Percentiles rank a stretch among this genome's conserved stretches.
Conservation (phyloP, 2,329 filamentous ascomycete genomes). For the Didymella glomerata region DNA sequence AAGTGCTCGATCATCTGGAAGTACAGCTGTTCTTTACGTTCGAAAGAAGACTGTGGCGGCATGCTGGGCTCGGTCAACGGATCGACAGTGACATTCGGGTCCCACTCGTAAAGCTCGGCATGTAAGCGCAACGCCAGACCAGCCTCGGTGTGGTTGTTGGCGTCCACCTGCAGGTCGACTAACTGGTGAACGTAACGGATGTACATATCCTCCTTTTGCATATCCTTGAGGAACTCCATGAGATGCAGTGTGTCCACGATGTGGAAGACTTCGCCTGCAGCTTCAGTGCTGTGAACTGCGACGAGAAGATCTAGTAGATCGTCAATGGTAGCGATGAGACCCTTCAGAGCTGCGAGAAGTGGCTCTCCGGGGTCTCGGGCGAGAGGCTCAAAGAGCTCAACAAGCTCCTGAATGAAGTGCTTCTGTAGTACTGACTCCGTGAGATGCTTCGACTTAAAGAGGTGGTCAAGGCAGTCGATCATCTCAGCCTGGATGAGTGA, state of each 20-base stretch:
- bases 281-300: slow-evolving; percentile 82
- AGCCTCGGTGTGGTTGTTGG: slow-evolving; percentile 84
- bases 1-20: slow-evolving; percentile 95
- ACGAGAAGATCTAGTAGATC: slow-evolving; percentile 91
- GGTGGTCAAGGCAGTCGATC: slow-evolving; percentile 88
- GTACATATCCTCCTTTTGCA: slow-evolving; percentile 97
- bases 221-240: slow-evolving; percentile 96
- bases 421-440: slow-evolving; percentile 92
- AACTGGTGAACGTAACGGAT: slow-evolving; percentile 95
- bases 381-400: slow-evolving; percentile 79
- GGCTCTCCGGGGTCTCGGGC: slow-evolving; percentile 72
- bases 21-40: slow-evolving; percentile 90
- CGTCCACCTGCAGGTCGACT: slow-evolving; percentile 76
- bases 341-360: slow-evolving; percentile 77
- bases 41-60: slow-evolving; percentile 84
- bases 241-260: slow-evolving; percentile 88
- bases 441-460: slow-evolving; percentile 88
- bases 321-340: slow-evolving; percentile 84
- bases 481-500: slow-evolving; percentile 93
- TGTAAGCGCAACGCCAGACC: slow-evolving; percentile 89
- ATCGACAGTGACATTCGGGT: slow-evolving; percentile 71
- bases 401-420: slow-evolving; percentile 85
- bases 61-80: slow-evolving; percentile 78
- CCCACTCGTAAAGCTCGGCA: slow-evolving; percentile 93
- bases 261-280: slow-evolving; percentile 75